Evolutionary conservation across 2,329 filamentous ascomycete genomes (phyloP).

Genomic region (Clarireedia sp.): DNA sequence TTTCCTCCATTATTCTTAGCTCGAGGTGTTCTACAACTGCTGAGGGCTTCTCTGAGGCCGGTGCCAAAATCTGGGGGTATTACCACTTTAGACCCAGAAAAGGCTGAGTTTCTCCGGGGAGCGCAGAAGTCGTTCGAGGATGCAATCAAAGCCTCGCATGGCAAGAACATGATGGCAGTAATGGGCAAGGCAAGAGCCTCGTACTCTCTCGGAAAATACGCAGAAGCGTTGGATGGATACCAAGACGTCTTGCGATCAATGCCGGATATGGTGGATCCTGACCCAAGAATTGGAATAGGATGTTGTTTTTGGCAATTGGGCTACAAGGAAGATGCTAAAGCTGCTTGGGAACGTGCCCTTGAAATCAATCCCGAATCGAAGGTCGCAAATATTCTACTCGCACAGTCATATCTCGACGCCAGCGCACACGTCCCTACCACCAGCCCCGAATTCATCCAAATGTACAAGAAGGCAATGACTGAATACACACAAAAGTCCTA

Average conservation of each 20-base stretch:
- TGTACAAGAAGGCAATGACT: conserved; percentile 92
- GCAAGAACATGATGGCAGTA: conserved; percentile 84
- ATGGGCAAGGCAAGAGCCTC: conserved; percentile 82
- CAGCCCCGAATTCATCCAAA: conserved; percentile 72
- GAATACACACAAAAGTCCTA: conserved; percentile 90
- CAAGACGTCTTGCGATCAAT: conserved; percentile 81
- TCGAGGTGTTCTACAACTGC: conserved; percentile 78
- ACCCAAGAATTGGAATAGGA: conserved; percentile 91
- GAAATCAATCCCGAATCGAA: conserved; percentile 79
- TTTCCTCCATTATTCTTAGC: conserved; percentile 89
- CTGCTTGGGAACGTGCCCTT: conserved; percentile 80
- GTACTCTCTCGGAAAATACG: conserved; percentile 79
- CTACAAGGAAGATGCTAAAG: conserved; percentile 84
- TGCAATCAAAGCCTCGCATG: conserved; percentile 73
- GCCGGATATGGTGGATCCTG: conserved; percentile 82
- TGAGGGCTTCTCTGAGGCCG: conserved; percentile 76
- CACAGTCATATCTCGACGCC: conserved; percentile 80
- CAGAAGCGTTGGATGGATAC: conserved; percentile 75
- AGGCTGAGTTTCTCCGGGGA: conserved; percentile 70
- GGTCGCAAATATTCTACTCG: conserved; percentile 81
- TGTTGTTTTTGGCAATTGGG: conserved; percentile 97
- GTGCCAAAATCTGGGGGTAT: conserved; percentile 60
- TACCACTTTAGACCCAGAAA: conserved; percentile 60
- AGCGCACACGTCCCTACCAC: conserved; percentile 77
- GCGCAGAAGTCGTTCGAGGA: conserved; percentile 94